phyloP scores from a whole-genome alignment of 805 yeast genomes.

The Candida quercuum region DNA sequence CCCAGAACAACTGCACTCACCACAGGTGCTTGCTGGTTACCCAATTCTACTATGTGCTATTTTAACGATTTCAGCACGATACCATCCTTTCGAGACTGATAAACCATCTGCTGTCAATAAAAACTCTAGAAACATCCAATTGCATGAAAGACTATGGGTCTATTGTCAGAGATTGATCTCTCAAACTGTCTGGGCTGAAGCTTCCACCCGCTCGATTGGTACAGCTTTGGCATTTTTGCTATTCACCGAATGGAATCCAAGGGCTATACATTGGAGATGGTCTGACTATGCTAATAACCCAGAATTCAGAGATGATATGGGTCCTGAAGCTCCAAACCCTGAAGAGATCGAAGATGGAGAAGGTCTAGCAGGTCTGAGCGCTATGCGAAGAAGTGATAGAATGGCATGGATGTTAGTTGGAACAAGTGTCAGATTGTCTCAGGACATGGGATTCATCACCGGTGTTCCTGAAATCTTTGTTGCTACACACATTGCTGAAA shows the following conservation, averaged over 20 bases:
- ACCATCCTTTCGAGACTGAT: constrained; percentile 51
- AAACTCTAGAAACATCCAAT: constrained; percentile 42
- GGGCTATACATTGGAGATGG: constrained; percentile 90
- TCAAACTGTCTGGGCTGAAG: constrained; percentile 92
- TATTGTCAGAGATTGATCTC: constrained; percentile 77
- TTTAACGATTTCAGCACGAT: constrained; percentile 73
- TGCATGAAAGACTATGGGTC: constrained; percentile 81
- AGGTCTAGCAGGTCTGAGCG: constrained; percentile 69
- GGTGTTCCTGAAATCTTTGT: constrained; percentile 67
- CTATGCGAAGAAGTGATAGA: constrained; percentile 79
- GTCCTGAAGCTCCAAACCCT: constrained; percentile 5
- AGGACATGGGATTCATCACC: constrained; percentile 78
- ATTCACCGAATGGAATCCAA: constrained; percentile 93
- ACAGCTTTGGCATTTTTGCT: constrained; percentile 79
- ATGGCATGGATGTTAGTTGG: constrained; percentile 96
- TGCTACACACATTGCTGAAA: constrained; percentile 83
- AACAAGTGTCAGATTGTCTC: constrained; percentile 79
- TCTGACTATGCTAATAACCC: constrained; percentile 71
- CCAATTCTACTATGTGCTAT: constrained; percentile 81
- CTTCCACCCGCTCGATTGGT: constrained; percentile 80
- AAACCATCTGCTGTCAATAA: constrained; percentile 27
- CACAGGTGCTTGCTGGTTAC: constrained; percentile 63
- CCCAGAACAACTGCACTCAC: constrained; percentile 65
- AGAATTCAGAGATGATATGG: constrained; percentile 24
- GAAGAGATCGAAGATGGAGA: constrained; percentile 32